Evolutionary conservation across 1,284 basidiomycete genomes (phyloP), one percentile per base, ranked within the genome.

Genomic region (Irpex rosettiformis): DNA sequence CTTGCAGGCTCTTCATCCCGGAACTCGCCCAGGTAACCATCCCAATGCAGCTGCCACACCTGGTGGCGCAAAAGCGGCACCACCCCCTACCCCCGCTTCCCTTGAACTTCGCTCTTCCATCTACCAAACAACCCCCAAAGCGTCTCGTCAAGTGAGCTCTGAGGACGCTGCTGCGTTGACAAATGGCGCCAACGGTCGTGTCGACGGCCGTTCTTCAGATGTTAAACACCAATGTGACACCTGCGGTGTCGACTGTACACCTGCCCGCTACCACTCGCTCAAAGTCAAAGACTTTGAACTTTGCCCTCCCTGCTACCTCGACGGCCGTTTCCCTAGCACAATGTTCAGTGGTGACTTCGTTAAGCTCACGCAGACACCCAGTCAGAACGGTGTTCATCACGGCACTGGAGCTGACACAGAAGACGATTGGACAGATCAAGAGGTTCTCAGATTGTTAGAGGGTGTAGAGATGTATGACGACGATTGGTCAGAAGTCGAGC

Each of bases 301-400:
- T 43, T 96, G 94, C 67, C 83, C 89, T 7, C 80, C 91, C 18
- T 98, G 96, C 75, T 99, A 98, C 74, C 86, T 95, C 58, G 94
- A 96, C 62, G 96, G 96, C 1, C 90, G 96, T 45, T 99, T 99
- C 82, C 95, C 96, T 0, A 92, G 91, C 2, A 88, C 85, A 51
- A 95, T 99, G 91, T 98, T 94, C 78, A 94, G 92, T 55, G 96
- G 96, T 30, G 96, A 98, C 77, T 99, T 99, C 76, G 93, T 99
- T 62, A 93, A 94, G 67, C 83, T 99, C 61, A 87, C 89, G 42
- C 76, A 77, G 18, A 79, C 76, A 1, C 73, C 78, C 1, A 67
- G 64, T 2, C 66, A 71, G 10, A 71, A 72, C 43, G 73, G 73
- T 18, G 67, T 72, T 13, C 70, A 70, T 54, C 70, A 80, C 13